A percentile compares a stretch with the other conserved stretches of the same genome.
Conservation (phyloP, 345 rosid genomes). For the Boechera retrofracta region DNA sequence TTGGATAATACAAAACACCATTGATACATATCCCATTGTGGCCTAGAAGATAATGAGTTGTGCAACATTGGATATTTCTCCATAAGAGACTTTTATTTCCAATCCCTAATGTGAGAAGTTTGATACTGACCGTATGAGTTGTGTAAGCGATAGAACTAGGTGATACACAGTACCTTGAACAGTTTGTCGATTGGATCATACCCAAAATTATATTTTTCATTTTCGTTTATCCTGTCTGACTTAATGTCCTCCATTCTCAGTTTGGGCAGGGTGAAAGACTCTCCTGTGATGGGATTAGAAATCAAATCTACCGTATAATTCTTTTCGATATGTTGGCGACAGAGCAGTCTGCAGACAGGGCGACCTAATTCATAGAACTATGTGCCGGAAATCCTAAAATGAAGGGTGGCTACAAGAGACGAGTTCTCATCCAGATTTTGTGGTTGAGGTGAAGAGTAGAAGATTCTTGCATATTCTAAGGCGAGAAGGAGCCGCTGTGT, state of each 20-base stretch:
- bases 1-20: slow-evolving; percentile 12
- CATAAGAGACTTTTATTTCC: neutral
- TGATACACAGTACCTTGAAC: slow-evolving; percentile 4
- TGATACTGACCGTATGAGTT: neutral
- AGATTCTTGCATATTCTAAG: neutral
- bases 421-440: neutral
- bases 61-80: neutral
- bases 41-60: neutral
- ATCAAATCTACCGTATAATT: neutral
- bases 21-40: slow-evolving; percentile 4
- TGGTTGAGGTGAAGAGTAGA: neutral
- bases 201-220: neutral
- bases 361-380: neutral
- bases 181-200: slow-evolving; percentile 23
- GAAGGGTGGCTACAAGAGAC: neutral
- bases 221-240: neutral
- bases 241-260: neutral
- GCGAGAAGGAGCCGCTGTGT: neutral
- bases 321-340: neutral
- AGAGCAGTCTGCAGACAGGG: neutral
- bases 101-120: slow-evolving; percentile 4
- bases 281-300: slow-evolving; percentile 14
- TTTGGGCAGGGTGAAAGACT: neutral
- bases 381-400: neutral
- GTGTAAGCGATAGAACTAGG: neutral